A percentile compares a stretch with the other conserved stretches of the same genome.
These are phyloP conservation scores for Zasmidium citrigriseum DNA, from an alignment of 2,329 filamentous ascomycete genomes.

Conservation along the genomic window DNA sequence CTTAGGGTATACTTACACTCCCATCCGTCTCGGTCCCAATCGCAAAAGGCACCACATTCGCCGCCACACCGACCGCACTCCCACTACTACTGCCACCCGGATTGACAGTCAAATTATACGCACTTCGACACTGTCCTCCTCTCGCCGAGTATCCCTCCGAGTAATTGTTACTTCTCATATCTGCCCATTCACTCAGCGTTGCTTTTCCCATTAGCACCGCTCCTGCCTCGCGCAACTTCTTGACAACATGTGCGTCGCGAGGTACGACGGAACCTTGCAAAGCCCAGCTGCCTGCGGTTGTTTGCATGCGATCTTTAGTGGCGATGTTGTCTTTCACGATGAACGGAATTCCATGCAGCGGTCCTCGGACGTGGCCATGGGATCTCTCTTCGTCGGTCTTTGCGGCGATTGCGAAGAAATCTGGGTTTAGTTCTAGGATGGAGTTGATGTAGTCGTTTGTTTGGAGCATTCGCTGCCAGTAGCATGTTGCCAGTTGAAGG, in stretches of 20 bases:
- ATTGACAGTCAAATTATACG: constrained; percentile 69
- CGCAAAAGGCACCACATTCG: constrained; percentile 64
- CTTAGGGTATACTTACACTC: too few species aligned
- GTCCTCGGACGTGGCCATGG: constrained; percentile 59
- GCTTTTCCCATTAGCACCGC: constrained; percentile 72
- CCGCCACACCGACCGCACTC: constrained; percentile 63
- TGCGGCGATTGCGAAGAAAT: constrained; percentile 63
- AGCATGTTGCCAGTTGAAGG: constrained; percentile 62
- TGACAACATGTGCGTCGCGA: constrained; percentile 66
- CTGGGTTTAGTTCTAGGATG: constrained; percentile 66
- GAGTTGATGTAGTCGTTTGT: constrained; percentile 66
- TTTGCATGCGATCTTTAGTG: constrained; percentile 70
- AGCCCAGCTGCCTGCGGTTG: constrained; percentile 70
- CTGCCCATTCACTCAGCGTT: constrained; percentile 72
- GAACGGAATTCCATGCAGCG: constrained; percentile 74
- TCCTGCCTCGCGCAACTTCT: constrained; percentile 62
- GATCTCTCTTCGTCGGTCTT: constrained; percentile 62
- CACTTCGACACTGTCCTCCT: constrained; percentile 64
- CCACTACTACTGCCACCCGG: constrained; percentile 71
- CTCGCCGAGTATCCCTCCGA: constrained; percentile 67
- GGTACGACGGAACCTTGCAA: constrained; percentile 67
- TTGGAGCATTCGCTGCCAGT: constrained; percentile 62
- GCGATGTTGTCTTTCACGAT: constrained; percentile 74
- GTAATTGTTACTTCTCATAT: constrained; percentile 68
- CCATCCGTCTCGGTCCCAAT: constrained; percentile 75